phyloP scores from a whole-genome alignment of 257 asterid species.

The Penstemon barbatus region DNA sequence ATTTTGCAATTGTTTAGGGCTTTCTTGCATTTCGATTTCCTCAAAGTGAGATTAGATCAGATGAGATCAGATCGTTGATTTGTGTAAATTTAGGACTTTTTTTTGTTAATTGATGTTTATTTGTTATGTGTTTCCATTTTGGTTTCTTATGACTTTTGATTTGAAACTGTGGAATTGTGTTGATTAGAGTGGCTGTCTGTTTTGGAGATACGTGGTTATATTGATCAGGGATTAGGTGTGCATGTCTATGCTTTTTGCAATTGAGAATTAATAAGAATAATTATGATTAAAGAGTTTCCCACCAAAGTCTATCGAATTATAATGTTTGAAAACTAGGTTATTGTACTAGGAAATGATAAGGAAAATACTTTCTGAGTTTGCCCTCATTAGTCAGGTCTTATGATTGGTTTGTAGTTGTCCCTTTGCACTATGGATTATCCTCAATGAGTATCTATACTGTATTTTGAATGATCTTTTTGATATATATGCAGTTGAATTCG shows the following conservation, averaged over 20 bases:
- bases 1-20: slow-evolving; percentile 5
- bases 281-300: neutral
- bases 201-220: slow-evolving; percentile 19
- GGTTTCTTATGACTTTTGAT: neutral
- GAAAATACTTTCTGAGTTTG: slow-evolving; percentile 5
- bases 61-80: slow-evolving; percentile 12
- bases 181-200: slow-evolving; percentile 20
- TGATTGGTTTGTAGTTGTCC: slow-evolving; percentile 9
- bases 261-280: neutral
- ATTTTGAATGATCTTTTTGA: slow-evolving; percentile 3
- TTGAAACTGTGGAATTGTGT: neutral
- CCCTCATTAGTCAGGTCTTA: neutral
- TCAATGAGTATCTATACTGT: neutral
- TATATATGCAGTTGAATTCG: neutral
- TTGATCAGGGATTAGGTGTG: slow-evolving; percentile 13
- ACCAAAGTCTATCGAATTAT: neutral
- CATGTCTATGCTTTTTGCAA: slow-evolving; percentile 11
- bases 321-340: slow-evolving; percentile 1
- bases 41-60: slow-evolving; percentile 17
- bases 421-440: slow-evolving; percentile 1
- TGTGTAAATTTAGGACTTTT: neutral
- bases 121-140: neutral
- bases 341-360: neutral
- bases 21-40: slow-evolving; percentile 12
- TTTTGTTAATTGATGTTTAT: neutral